phyloP scores from a whole-genome alignment of 306 rosid genomes.

The Vicia villosa region DNA sequence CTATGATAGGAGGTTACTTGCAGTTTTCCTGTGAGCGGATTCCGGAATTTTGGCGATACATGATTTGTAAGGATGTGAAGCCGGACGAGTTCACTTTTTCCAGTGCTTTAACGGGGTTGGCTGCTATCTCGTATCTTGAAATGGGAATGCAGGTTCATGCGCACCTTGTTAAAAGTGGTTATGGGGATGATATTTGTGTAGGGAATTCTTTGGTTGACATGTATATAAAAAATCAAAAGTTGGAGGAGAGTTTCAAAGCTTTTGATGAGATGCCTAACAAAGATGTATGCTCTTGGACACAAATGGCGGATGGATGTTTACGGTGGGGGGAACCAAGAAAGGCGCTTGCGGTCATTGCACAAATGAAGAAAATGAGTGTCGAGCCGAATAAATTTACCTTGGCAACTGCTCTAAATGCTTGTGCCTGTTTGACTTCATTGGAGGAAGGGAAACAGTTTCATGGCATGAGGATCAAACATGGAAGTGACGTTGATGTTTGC shows the following conservation, averaged over 20 bases:
- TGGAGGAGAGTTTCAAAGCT: constrained; percentile 62
- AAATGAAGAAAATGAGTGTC: constrained; percentile 53
- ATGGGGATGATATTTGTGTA: constrained; percentile 62
- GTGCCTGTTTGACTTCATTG: constrained; percentile 62
- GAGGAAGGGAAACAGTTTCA: constrained; percentile 77
- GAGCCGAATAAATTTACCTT: constrained; percentile 70
- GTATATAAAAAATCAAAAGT: constrained; percentile 60
- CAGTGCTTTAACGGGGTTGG: constrained; percentile 62
- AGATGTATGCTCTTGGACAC: constrained; percentile 80
- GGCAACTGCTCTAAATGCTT: constrained; percentile 70
- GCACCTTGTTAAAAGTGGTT: constrained; percentile 61
- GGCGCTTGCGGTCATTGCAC: constrained; percentile 52
- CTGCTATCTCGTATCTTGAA: constrained; percentile 51
- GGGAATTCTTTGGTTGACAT: constrained; percentile 70
- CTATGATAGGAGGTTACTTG: constrained; percentile 68
- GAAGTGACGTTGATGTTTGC: constrained; percentile 60
- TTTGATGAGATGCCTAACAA: constrained; percentile 63
- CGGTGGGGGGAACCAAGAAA: constrained; percentile 61
- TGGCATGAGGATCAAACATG: constrained; percentile 70
- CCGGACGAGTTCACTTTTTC: constrained; percentile 70
- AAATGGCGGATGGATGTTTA: constrained; percentile 72
- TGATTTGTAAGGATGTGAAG: constrained; percentile 47
- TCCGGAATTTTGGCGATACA: constrained; percentile 58
- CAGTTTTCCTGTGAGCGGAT: constrained; percentile 46
- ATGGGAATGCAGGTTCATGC: constrained; percentile 72